Evolutionary conservation across 371 early-diverging fungal species (phyloP).

Genomic region (Mucor piriformis): DNA sequence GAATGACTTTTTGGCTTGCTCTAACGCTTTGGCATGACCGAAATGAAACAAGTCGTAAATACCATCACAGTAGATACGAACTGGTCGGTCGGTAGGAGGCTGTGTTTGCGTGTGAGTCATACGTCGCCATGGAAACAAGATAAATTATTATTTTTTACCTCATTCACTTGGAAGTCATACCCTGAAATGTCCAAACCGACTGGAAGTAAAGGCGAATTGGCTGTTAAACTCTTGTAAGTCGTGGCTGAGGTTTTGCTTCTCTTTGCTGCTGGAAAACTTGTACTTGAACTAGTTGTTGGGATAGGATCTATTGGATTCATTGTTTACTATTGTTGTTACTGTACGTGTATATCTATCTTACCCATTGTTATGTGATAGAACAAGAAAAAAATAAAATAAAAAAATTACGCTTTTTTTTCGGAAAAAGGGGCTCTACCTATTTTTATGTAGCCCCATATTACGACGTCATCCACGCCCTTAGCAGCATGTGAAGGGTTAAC

Average conservation of each 20-base stretch:
- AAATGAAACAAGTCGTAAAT: slow-evolving; percentile 96
- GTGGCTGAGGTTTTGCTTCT: slow-evolving; percentile 7
- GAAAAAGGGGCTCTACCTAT: too few relatives aligned
- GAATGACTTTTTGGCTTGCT: slow-evolving; percentile 93
- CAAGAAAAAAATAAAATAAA: not conserved
- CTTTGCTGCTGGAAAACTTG: not conserved
- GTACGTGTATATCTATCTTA: not conserved
- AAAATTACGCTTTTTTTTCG: not conserved
- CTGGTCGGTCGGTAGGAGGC: slow-evolving; percentile 77
- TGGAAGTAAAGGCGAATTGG: slow-evolving; percentile 16
- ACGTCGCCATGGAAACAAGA: too few relatives aligned
- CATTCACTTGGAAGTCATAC: slow-evolving; percentile 28
- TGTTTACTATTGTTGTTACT: not conserved
- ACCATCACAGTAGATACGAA: slow-evolving; percentile 91
- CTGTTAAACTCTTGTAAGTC: slow-evolving; percentile 10
- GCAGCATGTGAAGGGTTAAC: too few relatives aligned
- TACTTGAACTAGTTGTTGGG: slow-evolving; percentile 1
- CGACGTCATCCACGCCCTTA: too few relatives aligned
- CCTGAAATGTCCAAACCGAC: slow-evolving; percentile 19
- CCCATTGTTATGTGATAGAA: not conserved
- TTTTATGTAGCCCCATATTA: too few relatives aligned
- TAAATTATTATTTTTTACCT: slow-evolving; percentile 14
- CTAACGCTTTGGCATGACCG: slow-evolving; percentile 91
- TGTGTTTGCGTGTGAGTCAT: too few relatives aligned
- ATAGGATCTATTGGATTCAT: not conserved